Evolutionary conservation across 2,329 filamentous ascomycete species (phyloP), one percentile per base, ranked within the genome.

Genomic region (Aureobasidium sp.): DNA sequence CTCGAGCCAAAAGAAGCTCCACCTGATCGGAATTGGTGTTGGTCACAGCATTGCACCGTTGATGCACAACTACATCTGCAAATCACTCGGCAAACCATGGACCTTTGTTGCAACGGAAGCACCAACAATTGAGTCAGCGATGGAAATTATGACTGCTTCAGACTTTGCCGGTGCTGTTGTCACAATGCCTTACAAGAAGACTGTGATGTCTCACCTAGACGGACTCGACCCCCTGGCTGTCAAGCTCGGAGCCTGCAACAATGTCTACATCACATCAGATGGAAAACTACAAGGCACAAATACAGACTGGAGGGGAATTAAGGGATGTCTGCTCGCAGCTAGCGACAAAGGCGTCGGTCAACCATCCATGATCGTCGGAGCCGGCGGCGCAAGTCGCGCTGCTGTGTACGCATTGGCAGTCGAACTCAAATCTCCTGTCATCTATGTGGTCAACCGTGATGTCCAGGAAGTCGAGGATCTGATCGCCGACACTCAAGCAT

Each of bases 111-210:
- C 71, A 50, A 73, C 73, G 16, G 75, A 81, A 65, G 79, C 74
- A 51, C 61, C 71, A 1, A 75, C 74, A 0, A 67, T 82, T 2
- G 71, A 79, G 8, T 74, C 78, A 3, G 70, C 77, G 0, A 43
- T 80, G 8, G 27, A 62, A 0, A 68, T 80, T 4, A 75, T 78
- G 55, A 66, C 67, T 4, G 66, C 69, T 10, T 69, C 75, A 2
- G 71, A 68, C 42, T 77, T 76, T 45, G 75, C 73, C 20, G 78
- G 77, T 11, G 72, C 69, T 10, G 77, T 79, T 8, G 74, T 80
- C 8, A 81, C 80, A 1, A 83, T 83, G 80, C 81, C 81, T 0
- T 82, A 78, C 74, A 83, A 80, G 67, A 77, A 73, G 62, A 70
- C 72, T 31, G 67, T 79, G 48, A 76, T 79, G 71, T 48, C 74